Percentiles rank a stretch among this genome's conserved stretches.
Evolutionary conservation across 1,284 basidiomycete species (phyloP).

Genomic region (Athelia psychrophila): DNA sequence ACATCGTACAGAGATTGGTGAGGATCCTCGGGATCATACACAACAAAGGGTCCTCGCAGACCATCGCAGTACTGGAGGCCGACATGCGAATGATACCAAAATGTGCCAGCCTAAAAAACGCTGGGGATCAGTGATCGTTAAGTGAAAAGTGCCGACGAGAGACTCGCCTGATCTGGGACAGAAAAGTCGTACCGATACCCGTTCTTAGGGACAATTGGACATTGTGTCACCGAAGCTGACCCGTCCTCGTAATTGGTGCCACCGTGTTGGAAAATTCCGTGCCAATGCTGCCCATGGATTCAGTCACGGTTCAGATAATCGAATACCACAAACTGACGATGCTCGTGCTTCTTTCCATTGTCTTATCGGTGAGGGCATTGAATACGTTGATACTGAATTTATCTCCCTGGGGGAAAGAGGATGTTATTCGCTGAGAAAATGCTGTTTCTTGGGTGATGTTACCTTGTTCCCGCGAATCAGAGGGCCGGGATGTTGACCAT

Average conservation of each 20-base stretch:
- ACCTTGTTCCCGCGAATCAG: conserved; percentile 13
- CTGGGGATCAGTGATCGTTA: too few species aligned
- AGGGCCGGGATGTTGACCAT: conserved; percentile 16
- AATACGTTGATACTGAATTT: conserved; percentile 13
- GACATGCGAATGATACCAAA: conserved; percentile 46
- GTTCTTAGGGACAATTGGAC: conserved; percentile 35
- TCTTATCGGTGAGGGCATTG: conserved; percentile 15
- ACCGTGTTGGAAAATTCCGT: conserved; percentile 42
- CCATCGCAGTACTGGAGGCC: conserved; percentile 40
- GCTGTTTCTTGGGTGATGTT: too few species aligned
- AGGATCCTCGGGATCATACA: conserved; percentile 49
- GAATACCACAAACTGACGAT: conserved; percentile 12
- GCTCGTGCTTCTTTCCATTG: conserved; percentile 23
- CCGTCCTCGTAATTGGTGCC: conserved; percentile 38
- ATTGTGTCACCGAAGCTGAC: conserved; percentile 37
- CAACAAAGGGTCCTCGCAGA: conserved; percentile 41
- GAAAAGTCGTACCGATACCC: conserved; percentile 32
- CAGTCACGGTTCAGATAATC: conserved; percentile 4
- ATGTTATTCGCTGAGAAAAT: too few species aligned
- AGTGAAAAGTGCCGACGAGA: conserved; percentile 30
- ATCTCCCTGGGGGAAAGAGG: conserved; percentile 8
- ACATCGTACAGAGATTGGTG: conserved; percentile 38
- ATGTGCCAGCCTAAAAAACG: conserved; percentile 30
- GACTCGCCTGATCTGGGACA: conserved; percentile 32
- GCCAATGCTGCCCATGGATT: conserved; percentile 44